Base-by-base conservation (phyloP, 805 yeast genomes). In the Starmerella apicola region DNA sequence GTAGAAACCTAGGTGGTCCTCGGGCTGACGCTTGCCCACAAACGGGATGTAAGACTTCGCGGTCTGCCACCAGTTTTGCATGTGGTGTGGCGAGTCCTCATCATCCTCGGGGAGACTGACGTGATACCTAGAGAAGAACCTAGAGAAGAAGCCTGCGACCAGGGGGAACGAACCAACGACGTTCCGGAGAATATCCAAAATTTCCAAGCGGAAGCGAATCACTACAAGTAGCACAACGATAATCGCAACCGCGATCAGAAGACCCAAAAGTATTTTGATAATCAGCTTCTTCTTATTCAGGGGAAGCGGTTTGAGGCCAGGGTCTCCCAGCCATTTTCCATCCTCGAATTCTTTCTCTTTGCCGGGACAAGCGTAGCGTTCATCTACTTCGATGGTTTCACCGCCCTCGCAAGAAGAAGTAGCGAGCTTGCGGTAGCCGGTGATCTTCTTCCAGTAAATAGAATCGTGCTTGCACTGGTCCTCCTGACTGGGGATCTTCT, bases 351-450 rank as follows among this genome's bases (percentile, higher is more conserved):
- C 78, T 8, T 62, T 59, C 45, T 77, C 76, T 52, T 76, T 81
- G 1, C 97, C 97, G 4, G 97, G 96, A 58, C 98, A 91, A 6
- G 96, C 72, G 40, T 63, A 68, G 3, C 80, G 67, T 16, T 64
- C 68, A 58, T 76, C 71, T 29, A 70, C 66, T 53, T 82, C 95
- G 38, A 82, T 69, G 42, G 69, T 66, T 40, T 74, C 60, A n/a
- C n/a, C n/a, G 18, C 84, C 93, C 32, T 64, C 68, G 64, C 98
- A 91, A 0, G 95, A 82, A 10, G 91, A 78, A 41, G 81, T 57
- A 1, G 95, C 91, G 22, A 86, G 71, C 51, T 74, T 75, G 57
- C 97, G 74, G 59, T 91, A 91, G 1, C 97, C 98, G 1, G 97
- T 85, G 12, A 95, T 84, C 49, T 78, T 78, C 83, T 39, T 71